Percentiles rank a stretch among this genome's conserved stretches.
These are phyloP conservation scores for Gracilaria gracilis DNA, from an alignment of 23 red algal genomes.

Conservation along the genomic window DNA sequence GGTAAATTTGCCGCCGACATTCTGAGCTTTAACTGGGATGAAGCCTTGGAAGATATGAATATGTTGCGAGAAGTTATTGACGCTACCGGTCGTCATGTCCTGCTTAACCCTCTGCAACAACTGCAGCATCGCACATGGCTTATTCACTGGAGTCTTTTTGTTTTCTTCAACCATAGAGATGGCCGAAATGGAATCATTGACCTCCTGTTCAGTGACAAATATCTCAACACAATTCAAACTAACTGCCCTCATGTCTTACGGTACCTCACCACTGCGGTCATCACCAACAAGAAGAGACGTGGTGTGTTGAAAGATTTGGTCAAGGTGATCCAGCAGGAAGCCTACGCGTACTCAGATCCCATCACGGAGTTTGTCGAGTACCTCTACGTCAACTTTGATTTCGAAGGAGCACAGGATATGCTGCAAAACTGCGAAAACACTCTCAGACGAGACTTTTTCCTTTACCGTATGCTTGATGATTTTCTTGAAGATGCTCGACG, in stretches of 20 bases:
- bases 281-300: constrained; percentile 71
- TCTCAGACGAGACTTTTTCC: constrained; percentile 86
- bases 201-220: constrained; percentile 90
- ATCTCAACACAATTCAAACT: constrained; percentile 96
- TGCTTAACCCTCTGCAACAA: constrained; percentile 95
- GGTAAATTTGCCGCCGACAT: constrained; percentile 93
- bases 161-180: constrained; percentile 92
- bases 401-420: constrained; percentile 88
- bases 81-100: constrained; percentile 36
- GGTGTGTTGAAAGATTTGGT: constrained; percentile 90
- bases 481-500: constrained; percentile 90
- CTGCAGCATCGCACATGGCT: constrained; percentile 98
- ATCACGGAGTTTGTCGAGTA: constrained; percentile 91
- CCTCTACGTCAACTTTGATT: constrained; percentile 96
- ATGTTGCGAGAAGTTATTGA: constrained; percentile 88
- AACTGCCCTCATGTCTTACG: constrained; percentile 99
- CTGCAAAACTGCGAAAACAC: constrained; percentile 93
- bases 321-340: constrained; percentile 83
- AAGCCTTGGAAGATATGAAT: constrained; percentile 83
- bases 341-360: constrained; percentile 81
- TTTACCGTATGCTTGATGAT: constrained; percentile 79
- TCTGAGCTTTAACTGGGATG: constrained; percentile 80
- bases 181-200: constrained; percentile 88
- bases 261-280: constrained; percentile 89
- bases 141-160: constrained; percentile 98